A percentile compares a stretch with the other conserved stretches of the same genome.
These are phyloP conservation scores for Tephrocybe sp. DNA, from an alignment of 768 basidiomycete genomes.

Conservation along the genomic window DNA sequence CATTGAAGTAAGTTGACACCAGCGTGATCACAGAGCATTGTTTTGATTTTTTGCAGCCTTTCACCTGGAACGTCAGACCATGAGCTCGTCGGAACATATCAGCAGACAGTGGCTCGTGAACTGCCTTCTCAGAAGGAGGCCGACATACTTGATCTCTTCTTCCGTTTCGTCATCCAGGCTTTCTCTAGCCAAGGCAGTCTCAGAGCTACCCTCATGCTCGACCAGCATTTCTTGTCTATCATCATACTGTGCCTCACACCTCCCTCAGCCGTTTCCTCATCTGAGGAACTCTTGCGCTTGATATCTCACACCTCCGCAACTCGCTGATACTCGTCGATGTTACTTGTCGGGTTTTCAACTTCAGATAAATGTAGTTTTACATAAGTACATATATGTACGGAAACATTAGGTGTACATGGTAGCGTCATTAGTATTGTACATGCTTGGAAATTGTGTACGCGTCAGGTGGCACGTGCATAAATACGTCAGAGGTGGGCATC, in stretches of 20 bases:
- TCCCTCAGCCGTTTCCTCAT: conserved; percentile 1
- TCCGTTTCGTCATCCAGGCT: conserved; percentile 10
- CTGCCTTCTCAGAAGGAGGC: background rate
- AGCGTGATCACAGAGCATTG: background rate
- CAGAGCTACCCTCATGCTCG: conserved; percentile 9
- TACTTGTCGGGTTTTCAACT: too few species aligned
- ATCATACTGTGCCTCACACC: conserved; percentile 7
- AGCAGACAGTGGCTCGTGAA: background rate
- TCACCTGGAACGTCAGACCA: conserved; percentile 5
- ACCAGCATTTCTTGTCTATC: conserved; percentile 10
- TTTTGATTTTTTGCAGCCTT: conserved; percentile 1
- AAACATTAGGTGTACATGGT: too few species aligned
- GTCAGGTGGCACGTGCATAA: too few species aligned
- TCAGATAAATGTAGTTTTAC: too few species aligned
- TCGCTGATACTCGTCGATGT: background rate
- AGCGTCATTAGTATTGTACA: too few species aligned
- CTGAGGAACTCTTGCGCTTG: conserved; percentile 3
- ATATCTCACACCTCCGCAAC: background rate
- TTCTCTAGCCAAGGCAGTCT: conserved; percentile 5
- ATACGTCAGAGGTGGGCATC: background rate
- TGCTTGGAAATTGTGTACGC: too few species aligned
- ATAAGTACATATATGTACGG: too few species aligned
- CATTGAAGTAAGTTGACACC: conserved; percentile 3
- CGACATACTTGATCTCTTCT: conserved; percentile 1
- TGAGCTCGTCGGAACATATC: conserved; percentile 3